Evolutionary conservation across 352 stramenopile genomes (phyloP), one percentile per base, ranked within the genome.

Genomic region (Globisporangium takayamanum): DNA sequence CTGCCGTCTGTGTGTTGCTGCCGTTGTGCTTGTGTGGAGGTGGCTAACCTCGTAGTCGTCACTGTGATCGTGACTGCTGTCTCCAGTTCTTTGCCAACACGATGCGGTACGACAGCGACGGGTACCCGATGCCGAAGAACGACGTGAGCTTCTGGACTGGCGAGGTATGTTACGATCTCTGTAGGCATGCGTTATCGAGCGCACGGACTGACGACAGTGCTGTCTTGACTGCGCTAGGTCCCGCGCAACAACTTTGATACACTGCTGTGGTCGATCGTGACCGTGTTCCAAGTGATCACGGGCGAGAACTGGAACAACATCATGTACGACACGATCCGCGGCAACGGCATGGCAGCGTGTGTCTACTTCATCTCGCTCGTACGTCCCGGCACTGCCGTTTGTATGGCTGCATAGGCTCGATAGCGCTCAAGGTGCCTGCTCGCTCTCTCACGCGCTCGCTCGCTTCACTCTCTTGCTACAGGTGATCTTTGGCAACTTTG

Each of bases 291-390:
- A 68, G 77, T 98, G 48, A 95, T 98, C 51, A 92, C 92, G 14
- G 91, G 90, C 8, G 94, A 98, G 51, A 96, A 98, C 69, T 98
- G 90, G 92, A 97, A 98, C 58, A 72, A 63, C 41, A 80, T 98
- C 53, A 97, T 98, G 92, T 98, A 98, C 66, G 88, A 96, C 66
- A 83, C 72, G 8, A 95, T 95, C 64, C 84, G 86, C 7, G 77
- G 76, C n/a, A 94, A 88, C 57, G 76, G 78, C 28, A 76, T 78
- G 52, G 58, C 60, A 5, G 74, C 78, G 2, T 78, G 74, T 15
- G 20, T 94, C 33, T 98, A 97, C 73, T 95, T 96, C 58, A 83
- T 97, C 30, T 88, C 77, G 4, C 63, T 96, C 54, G 81, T 89
- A 69, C 47, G 69, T 59, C 18, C 3, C 8, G 22, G 3, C 8